These are phyloP conservation scores for Xylaria venustula DNA, from an alignment of 495 filamentous ascomycete species.

Conservation along the genomic window DNA sequence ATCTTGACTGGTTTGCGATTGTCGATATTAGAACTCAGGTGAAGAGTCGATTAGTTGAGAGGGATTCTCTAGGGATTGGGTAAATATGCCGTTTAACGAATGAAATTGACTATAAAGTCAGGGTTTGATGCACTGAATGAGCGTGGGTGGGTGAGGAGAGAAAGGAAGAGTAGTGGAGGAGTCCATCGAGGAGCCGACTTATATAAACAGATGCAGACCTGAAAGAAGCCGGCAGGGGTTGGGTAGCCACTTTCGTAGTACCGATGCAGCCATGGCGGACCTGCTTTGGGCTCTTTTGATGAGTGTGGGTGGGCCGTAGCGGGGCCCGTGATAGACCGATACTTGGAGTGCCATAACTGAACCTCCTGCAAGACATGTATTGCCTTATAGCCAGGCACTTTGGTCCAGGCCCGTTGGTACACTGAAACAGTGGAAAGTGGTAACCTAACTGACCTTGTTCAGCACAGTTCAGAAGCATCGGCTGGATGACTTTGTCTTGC, in stretches of 20 bases:
- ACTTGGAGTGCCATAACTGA: too few relatives aligned
- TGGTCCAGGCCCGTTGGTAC: neutral
- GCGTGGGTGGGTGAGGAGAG: constrained; percentile 44
- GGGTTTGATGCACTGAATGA: constrained; percentile 39
- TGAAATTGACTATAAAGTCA: constrained; percentile 62
- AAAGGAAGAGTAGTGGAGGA: constrained; percentile 29
- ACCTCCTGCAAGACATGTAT: too few relatives aligned
- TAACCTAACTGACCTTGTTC: too few relatives aligned
- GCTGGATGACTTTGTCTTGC: too few relatives aligned
- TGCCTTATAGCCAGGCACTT: neutral
- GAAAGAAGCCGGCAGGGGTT: neutral
- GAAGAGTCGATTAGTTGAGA: constrained; percentile 22
- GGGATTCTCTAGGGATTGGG: constrained; percentile 25
- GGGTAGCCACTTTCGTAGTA: neutral
- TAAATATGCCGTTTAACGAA: constrained; percentile 46
- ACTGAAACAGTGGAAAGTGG: neutral
- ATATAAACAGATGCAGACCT: constrained; percentile 32
- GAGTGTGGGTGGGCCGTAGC: constrained; percentile 6
- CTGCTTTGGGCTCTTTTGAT: constrained; percentile 5
- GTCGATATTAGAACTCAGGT: constrained; percentile 43
- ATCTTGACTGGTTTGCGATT: constrained; percentile 66
- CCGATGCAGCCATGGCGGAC: constrained; percentile 5
- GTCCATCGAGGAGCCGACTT: constrained; percentile 27
- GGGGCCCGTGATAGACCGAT: too few relatives aligned
- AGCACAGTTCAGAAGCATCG: too few relatives aligned